Evolutionary conservation across 2,329 filamentous ascomycete genomes (phyloP), one percentile per base, ranked within the genome.

Genomic region (Geoglossum cookeanum): DNA sequence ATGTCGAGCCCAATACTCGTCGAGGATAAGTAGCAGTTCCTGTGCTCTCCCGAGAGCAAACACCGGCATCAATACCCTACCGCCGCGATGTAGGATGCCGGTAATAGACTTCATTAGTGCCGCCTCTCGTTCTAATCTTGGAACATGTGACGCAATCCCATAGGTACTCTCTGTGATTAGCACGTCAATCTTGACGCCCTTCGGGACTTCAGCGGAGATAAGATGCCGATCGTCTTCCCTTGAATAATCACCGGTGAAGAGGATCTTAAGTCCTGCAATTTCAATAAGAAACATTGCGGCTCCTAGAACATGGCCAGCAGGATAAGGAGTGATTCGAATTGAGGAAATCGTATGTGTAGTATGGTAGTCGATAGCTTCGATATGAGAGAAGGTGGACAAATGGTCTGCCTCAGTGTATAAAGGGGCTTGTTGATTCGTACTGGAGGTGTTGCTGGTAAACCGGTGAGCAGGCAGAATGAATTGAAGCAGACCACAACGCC

Each of bases 281-380:
- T 96, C 91, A 63, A 98, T 87, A 37, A 97, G 78, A 63, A 95
- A 98, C 92, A 98, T 98, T 64, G 92, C 92, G 11, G 92, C 92
- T 44, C 92, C 92, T 8, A 98, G 78, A n/a, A 98, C 92, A 73
- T 98, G 92, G 29, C 92, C 92, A 6, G 92, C 92, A 2, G 94
- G 92, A 64, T 95, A 97, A 15, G 92, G 92, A 0, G 92, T 98
- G 64, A 98, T 94, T 57, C 89, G 84, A 63, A 98, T 95, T 42
- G 89, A 94, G 37, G 91, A 92, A 61, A 97, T 91, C 7, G 90
- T 96, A 65, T 98, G 91, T 5, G 92, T 98, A 5, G 92, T 97
- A 69, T 97, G 87, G 71, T 96, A 98, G 68, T 96, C 91, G 65
- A 98, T 96, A 11, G 92, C 91, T 69, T 98, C 91, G 65, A 98